Evolutionary conservation across 2,329 filamentous ascomycete species (phyloP), one percentile per base, ranked within the genome.

Genomic region (Fusarium burgessii): DNA sequence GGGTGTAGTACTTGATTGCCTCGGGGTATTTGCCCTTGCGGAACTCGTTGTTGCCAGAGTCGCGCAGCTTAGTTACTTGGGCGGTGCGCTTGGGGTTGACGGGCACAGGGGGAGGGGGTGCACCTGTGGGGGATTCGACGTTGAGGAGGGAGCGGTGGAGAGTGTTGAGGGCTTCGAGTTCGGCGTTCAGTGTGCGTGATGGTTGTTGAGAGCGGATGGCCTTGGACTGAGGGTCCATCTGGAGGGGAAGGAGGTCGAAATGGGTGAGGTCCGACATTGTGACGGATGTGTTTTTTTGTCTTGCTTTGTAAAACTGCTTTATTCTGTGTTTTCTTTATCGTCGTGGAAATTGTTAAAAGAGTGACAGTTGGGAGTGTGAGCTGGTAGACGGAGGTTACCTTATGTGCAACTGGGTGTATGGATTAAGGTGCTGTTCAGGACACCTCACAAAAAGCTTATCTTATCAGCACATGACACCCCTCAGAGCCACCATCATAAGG

Each of bases 21-120:
- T 97, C 93, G 60, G 82, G 82, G 83, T 92, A 90, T 74, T 90
- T 87, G 75, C 88, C 88, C 82, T 95, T 95, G 81, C 93, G 92
- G 86, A 93, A 95, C 74, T 93, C 90, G 63, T 84, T 84, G 85
- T 97, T 97, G 77, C 94, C 95, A 62, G 88, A 88, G 80, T 98
- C 96, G 79, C 94, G 93, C 73, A 98, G 90, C 84, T 98, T 98
- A 82, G 87, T 89, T 82, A 99, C 92, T 79, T 95, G 90, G 38
- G 93, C 94, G 72, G 89, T 91, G 78, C 95, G 93, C 84, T 98
- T 97, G 55, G 94, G 95, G 85, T 97, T 97, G 68, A 98, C 91
- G 65, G 95, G 95, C 43, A 97, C 88, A 0, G 96, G 96, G 0
- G 95, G 92, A 8, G 95, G 94, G 0, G 95, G 95, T 23, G 94